Base-by-base conservation (phyloP, 2,329 filamentous ascomycete genomes). In the Alternaria triticina region DNA sequence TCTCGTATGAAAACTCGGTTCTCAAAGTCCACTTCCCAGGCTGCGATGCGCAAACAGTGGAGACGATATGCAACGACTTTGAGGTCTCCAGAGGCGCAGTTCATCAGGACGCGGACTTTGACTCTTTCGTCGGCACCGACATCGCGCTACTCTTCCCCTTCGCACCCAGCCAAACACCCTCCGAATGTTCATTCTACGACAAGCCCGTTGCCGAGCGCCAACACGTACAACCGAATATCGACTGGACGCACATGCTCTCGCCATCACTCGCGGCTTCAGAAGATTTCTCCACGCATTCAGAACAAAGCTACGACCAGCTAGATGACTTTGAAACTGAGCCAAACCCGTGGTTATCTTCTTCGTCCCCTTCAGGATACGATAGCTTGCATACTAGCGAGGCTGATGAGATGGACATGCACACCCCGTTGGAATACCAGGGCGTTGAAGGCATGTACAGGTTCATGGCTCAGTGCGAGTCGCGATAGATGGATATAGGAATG, bases 21-120 rank as follows among this genome's bases (percentile, higher is more conserved):
- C 82, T 97, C 5, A 89, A 94, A 33, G 89, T 98, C 2, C 90
- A 94, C 28, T 98, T 99, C 74, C 94, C 94, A 0, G 96, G 96
- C 4, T 94, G 96, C 65, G 95, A 98, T 73, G 89, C 89, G 1
- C 88, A 90, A 15, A 92, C 92, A 0, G 91, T 97, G 0, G 93
- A 97, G 75, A 84, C 86, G 4, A 86, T 99, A 1, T 97, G 94
- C 77, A 89, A 93, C 50, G 96, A 99, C 77, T 86, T 97, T 11
- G 92, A 91, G n/a, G 86, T 99, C 8, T 88, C 90, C 66, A 87
- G 93, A 57, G 96, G 96, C 2, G 83, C 92, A 5, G 87, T 98
- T 5, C 83, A 86, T 12, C 91, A 98, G 81, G 96, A 98, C 68
- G 84, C 86, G 30, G 89, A 90, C 17, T 97, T 97, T 71, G 88